Percentiles rank a stretch among this genome's conserved stretches.
Evolutionary conservation across 139 green algal species (phyloP).

Genomic region (Chlamydomonas asymmetrica): DNA sequence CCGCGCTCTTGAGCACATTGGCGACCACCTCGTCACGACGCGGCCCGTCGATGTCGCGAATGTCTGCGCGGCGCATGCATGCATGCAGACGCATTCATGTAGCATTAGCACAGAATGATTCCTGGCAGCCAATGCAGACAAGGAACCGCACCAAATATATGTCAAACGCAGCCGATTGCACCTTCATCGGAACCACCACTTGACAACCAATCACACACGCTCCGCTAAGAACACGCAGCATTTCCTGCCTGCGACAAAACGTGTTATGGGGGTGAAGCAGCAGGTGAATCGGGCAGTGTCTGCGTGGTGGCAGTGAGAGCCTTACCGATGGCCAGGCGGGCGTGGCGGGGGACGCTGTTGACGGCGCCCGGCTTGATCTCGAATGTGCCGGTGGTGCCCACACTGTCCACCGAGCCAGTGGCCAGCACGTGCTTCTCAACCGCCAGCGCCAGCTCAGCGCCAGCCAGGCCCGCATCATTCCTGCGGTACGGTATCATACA

Average conservation of each 20-base stretch:
- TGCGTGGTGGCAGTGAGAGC: too few relatives aligned
- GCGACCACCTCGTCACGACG: slow-evolving; percentile 74
- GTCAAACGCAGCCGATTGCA: too few relatives aligned
- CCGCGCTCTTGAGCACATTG: slow-evolving; percentile 44
- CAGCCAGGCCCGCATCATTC: slow-evolving; percentile 89
- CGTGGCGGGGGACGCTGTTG: slow-evolving; percentile 86
- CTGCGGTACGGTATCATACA: too few relatives aligned
- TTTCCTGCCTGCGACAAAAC: too few relatives aligned
- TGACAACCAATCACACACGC: too few relatives aligned
- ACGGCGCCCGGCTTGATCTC: slow-evolving; percentile 83
- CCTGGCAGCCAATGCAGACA: too few relatives aligned
- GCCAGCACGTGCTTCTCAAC: slow-evolving; percentile 68
- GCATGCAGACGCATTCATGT: slow-evolving; percentile 1
- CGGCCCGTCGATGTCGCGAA: slow-evolving; percentile 83
- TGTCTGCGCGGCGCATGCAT: slow-evolving; percentile 40
- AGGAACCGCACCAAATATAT: too few relatives aligned
- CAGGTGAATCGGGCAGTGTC: too few relatives aligned
- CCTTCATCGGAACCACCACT: too few relatives aligned
- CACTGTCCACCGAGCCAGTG: slow-evolving; percentile 74
- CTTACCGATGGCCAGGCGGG: slow-evolving; percentile 66
- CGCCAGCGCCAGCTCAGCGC: slow-evolving; percentile 85
- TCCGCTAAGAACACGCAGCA: too few relatives aligned
- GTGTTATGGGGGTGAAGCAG: too few relatives aligned
- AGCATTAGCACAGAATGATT: too few relatives aligned
- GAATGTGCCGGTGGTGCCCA: slow-evolving; percentile 82